Evolutionary conservation across 176 grass and related monocot species (phyloP).

Genomic region (Musa acuminata): DNA sequence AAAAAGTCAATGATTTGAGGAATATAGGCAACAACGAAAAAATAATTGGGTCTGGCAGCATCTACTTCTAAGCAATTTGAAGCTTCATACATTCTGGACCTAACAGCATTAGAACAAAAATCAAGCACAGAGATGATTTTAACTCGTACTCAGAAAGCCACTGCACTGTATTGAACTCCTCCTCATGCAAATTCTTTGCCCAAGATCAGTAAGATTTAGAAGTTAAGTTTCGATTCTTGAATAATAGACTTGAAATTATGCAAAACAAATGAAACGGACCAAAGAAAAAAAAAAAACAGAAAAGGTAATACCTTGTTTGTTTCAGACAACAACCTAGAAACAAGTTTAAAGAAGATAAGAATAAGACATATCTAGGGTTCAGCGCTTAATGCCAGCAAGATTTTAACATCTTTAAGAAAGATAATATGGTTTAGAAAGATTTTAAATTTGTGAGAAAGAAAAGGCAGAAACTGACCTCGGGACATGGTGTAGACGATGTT

Average conservation of each 20-base stretch:
- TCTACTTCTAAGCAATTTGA: background rate
- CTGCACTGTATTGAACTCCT: background rate
- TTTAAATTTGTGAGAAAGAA: background rate
- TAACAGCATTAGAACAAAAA: background rate
- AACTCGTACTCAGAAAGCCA: background rate
- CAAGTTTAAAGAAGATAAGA: background rate
- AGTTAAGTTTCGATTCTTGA: background rate
- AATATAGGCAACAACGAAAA: background rate
- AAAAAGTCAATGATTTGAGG: background rate
- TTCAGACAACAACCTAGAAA: background rate
- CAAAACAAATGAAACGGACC: background rate
- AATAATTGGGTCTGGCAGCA: background rate
- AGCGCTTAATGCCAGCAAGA: too few species aligned
- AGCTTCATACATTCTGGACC: background rate
- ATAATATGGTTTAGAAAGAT: background rate
- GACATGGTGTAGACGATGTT: background rate
- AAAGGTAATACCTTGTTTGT: background rate
- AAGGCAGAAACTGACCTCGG: background rate
- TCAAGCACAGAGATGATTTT: background rate
- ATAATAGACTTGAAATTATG: background rate
- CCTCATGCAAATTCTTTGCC: background rate
- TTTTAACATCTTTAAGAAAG: too few species aligned
- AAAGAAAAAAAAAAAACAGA: background rate
- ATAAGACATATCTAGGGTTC: background rate
- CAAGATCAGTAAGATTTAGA: background rate